Conservation (phyloP, 2,329 filamentous ascomycete genomes). For the Lasiodiplodia sp. region DNA sequence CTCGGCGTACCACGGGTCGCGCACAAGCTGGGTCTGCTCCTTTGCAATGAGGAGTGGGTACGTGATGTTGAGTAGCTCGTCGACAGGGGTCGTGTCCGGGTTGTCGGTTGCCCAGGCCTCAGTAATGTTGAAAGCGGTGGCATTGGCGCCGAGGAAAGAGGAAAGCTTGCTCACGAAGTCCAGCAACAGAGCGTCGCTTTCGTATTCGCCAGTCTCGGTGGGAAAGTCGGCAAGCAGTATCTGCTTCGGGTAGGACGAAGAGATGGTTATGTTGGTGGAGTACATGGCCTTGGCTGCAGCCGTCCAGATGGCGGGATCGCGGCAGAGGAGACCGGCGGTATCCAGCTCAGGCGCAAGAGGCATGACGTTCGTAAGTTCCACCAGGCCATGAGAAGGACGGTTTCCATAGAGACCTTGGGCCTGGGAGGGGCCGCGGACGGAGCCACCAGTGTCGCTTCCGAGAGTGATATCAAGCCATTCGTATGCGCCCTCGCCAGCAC, state of each 20-base stretch:
- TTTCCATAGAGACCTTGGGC: conserved; percentile 61
- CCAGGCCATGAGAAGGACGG: conserved; percentile 56
- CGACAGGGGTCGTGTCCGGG: conserved; percentile 42
- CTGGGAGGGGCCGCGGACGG: conserved; percentile 57
- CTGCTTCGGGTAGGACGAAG: conserved; percentile 50
- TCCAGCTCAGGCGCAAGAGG: conserved; percentile 57
- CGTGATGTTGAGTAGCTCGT: conserved; percentile 51
- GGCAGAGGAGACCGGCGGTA: conserved; percentile 56
- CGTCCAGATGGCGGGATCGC: conserved; percentile 54
- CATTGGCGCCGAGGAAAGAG: conserved; percentile 50
- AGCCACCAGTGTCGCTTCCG: conserved; percentile 60
- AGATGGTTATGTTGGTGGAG: conserved; percentile 52
- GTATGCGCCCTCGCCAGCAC: conserved; percentile 55
- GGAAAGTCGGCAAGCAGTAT: conserved; percentile 56
- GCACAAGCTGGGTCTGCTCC: conserved; percentile 55
- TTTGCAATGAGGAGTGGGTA: conserved; percentile 58
- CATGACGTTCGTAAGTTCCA: conserved; percentile 58
- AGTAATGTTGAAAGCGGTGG: conserved; percentile 47
- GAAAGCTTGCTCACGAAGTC: conserved; percentile 55
- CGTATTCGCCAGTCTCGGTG: conserved; percentile 39
- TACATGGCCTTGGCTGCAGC: conserved; percentile 56
- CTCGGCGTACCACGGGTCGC: conserved; percentile 58
- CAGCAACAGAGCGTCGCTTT: conserved; percentile 47
- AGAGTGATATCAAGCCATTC: conserved; percentile 59
- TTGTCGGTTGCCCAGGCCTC: conserved; percentile 47